Evolutionary conservation across 1,284 basidiomycete species (phyloP), one percentile per base, ranked within the genome.

Genomic region (Mycena sp.): DNA sequence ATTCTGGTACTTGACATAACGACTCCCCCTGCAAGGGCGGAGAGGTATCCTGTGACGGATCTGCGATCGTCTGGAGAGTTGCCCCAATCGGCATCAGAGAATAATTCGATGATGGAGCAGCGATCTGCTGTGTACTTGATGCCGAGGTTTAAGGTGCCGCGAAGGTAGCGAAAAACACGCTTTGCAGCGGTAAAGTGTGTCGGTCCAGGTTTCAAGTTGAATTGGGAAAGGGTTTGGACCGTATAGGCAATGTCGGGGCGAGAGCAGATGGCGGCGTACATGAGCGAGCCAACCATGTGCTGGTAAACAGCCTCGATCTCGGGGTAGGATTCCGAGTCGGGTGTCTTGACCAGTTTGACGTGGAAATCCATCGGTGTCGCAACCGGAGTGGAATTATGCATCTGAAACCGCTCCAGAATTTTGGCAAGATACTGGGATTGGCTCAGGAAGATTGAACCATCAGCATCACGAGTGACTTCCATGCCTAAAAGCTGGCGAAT

Each of bases 181-280:
- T 76, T 70, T 2, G 73, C 70, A 7, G 72, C 72, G 0, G 69
- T 68, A 38, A 41, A 51, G 61, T 70, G 72, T 16, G n/a, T 35
- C 40, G 12, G 56, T 40, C 48, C 63, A 11, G 64, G 76, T 28
- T 70, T 72, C 37, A 44, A 40, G 29, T 59, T 68, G 63, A 64
- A 73, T 26, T 70, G 73, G 2, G 69, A 67, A 4, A 80, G 69
- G 4, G 68, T 54, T 52, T 71, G 67, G 3, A 71, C 71, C 16
- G 70, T 61, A 56, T 69, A 75, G 0, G 72, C 58, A 11, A 80
- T 69, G 43, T 80, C 75, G 0, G 76, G 76, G 0, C 73, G 65
- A 2, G 71, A 71, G 5, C 49, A 59, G 6, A 73, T 54, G n/a
- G 68, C 69, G 40, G 71, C 61, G 48, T 74, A 79, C 32, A 35